These are phyloP conservation scores for Penicillium sp. DNA, from an alignment of 2,329 filamentous ascomycete genomes.

Conservation along the genomic window DNA sequence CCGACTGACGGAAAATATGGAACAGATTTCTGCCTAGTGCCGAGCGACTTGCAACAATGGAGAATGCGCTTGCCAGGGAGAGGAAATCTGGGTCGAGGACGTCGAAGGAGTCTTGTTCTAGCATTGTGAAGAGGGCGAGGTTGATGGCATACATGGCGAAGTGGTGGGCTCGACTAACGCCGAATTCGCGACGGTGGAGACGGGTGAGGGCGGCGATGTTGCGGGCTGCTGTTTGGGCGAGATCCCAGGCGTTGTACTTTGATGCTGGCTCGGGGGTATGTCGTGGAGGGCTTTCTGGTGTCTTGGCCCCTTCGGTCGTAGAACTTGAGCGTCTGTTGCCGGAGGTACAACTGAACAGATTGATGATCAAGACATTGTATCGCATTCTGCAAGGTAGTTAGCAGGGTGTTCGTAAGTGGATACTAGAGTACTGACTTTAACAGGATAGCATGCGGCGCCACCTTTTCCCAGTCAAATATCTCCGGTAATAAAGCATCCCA, in stretches of 20 bases:
- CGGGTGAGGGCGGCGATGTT: slow-evolving; percentile 39
- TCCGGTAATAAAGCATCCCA: slow-evolving; percentile 42
- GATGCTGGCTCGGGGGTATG: slow-evolving; percentile 19
- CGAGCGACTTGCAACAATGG: slow-evolving; percentile 43
- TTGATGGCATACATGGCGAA: slow-evolving; percentile 49
- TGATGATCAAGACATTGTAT: slow-evolving; percentile 44
- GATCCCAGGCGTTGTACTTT: slow-evolving; percentile 32
- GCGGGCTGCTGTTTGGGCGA: slow-evolving; percentile 40
- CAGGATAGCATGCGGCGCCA: slow-evolving; percentile 42
- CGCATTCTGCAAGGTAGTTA: slow-evolving; percentile 38
- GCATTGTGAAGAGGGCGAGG: slow-evolving; percentile 44
- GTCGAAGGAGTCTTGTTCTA: slow-evolving; percentile 39
- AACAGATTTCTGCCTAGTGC: slow-evolving; percentile 43
- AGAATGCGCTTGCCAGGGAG: slow-evolving; percentile 42
- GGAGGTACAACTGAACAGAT: slow-evolving; percentile 42
- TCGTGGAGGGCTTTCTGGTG: slow-evolving; percentile 38
- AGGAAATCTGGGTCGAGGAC: slow-evolving; percentile 45
- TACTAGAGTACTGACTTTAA: slow-evolving; percentile 33
- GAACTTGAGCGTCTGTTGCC: slow-evolving; percentile 25
- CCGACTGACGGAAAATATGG: slow-evolving; percentile 44
- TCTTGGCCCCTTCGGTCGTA: slow-evolving; percentile 32
- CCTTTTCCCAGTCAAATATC: slow-evolving; percentile 31
- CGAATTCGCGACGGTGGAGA: slow-evolving; percentile 42
- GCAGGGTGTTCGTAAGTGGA: too few species aligned
- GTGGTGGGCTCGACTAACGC: slow-evolving; percentile 43